Evolutionary conservation across 140 eudicot genomes (phyloP).

Genomic region (Bidens hawaiensis): DNA sequence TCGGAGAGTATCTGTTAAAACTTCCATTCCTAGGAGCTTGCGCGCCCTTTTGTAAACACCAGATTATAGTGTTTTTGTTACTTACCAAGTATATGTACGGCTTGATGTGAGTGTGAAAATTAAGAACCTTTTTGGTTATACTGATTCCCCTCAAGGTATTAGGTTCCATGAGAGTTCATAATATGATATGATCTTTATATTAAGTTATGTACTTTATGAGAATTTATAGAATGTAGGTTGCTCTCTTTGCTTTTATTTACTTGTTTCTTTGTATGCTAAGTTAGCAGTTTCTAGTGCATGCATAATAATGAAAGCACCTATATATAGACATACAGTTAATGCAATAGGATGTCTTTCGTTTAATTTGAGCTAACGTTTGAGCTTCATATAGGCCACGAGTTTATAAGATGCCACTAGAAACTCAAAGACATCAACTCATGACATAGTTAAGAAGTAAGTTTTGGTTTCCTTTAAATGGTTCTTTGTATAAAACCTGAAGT

Average conservation of each 20-base stretch:
- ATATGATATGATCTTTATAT: background rate
- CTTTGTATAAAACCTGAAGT: background rate
- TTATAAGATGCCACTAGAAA: background rate
- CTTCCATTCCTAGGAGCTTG: background rate
- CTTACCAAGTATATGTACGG: background rate
- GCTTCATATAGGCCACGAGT: background rate
- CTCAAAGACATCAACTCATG: constrained; percentile 8
- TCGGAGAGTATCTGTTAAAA: background rate
- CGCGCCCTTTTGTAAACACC: background rate
- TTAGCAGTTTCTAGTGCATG: background rate
- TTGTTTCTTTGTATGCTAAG: background rate
- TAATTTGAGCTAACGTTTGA: constrained; percentile 9
- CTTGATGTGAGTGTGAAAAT: constrained; percentile 5
- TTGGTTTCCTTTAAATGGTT: background rate
- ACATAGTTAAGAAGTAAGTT: background rate
- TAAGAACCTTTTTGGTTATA: background rate
- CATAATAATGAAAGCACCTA: no score
- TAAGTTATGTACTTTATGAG: background rate
- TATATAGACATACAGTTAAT: no score
- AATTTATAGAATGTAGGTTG: no score
- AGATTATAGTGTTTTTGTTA: background rate
- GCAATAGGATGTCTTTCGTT: no score
- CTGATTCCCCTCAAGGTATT: background rate
- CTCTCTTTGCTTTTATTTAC: constrained; percentile 9
- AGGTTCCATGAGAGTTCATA: background rate